Evolutionary conservation across 345 rosid genomes (phyloP), one percentile per base, ranked within the genome.

Genomic region (Brassica nigra): DNA sequence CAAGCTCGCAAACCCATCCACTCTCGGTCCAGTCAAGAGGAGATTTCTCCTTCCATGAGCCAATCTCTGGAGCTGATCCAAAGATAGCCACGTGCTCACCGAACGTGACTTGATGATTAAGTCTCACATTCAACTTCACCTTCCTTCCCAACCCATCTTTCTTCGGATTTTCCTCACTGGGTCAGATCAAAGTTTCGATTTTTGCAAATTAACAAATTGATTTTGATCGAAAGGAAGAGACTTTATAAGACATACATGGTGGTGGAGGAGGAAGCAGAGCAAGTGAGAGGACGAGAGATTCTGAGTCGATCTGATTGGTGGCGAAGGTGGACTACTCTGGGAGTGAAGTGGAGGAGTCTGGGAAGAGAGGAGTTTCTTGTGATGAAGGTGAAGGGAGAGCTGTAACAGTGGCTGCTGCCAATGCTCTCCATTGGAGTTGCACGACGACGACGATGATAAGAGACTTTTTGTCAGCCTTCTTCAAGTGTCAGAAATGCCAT

Each of bases 41-140:
- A 72, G 89, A 88, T n/a, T 85, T 83, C 85, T 89, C 90, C 88
- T 95, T 95, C 99, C 98, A 95, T 0, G 86, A 88, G 63, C 99
- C 98, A 74, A 95, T 73, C 79, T 91, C 97, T 79, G 89, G 85
- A 0, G 85, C 20, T 1, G 99, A 93, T 62, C 99, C 99, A 71
- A 90, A 74, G 66, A 95, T 78, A 37, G 78, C 93, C 10, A 95
- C 88, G 73, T 83, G 83, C 77, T 93, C 96, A 2, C 99, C 99
- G 70, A 87, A 95, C 30, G 85, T 71, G 47, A 95, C 97, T 78
- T 91, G 99, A 77, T 93, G 96, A 73, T 90, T 87, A 30, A 95
- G 61, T 69, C 88, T 78, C 66, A 95, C 61, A 16, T 54, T 84
- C 49, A 95, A 73, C 67, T 69, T 84, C 72, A 95, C 92, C 59